Conservation (phyloP, 768 basidiomycete species). For the Mycena alexandri region DNA sequence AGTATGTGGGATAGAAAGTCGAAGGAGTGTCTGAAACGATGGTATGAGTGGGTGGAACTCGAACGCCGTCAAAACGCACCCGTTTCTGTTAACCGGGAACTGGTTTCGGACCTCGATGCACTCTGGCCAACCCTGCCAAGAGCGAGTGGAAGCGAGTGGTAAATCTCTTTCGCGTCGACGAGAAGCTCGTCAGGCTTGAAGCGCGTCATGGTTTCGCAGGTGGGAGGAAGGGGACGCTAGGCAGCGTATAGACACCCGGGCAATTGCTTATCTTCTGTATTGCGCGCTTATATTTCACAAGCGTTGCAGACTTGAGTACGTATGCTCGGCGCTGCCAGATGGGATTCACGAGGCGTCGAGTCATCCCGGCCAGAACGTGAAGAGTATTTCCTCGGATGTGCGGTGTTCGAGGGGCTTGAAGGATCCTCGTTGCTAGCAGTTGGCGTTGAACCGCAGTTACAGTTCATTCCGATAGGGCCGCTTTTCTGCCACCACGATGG, state of each 20-base stretch:
- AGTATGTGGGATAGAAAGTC: neutral
- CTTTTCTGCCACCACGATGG: conserved; percentile 1
- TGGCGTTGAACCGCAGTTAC: conserved; percentile 10
- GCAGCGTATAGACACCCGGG: neutral
- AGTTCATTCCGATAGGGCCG: conserved; percentile 2
- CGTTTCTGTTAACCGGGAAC: neutral
- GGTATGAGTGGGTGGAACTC: neutral
- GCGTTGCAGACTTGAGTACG: conserved; percentile 30
- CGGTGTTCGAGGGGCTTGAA: neutral
- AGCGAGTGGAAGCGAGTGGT: neutral
- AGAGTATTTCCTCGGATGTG: conserved; percentile 28
- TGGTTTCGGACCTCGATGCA: neutral
- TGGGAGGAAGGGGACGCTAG: neutral
- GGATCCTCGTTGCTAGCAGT: conserved; percentile 15
- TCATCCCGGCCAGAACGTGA: too few relatives aligned
- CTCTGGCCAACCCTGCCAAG: neutral
- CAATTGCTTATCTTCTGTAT: conserved; percentile 1
- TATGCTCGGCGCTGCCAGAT: conserved; percentile 30
- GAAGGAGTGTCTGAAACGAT: neutral
- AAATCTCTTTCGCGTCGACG: neutral
- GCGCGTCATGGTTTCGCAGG: conserved; percentile 22
- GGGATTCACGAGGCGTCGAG: conserved; percentile 29
- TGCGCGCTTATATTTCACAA: conserved; percentile 27
- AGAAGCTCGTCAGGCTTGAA: conserved; percentile 7
- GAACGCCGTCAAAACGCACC: neutral